Evolutionary conservation across 2,329 filamentous ascomycete genomes (phyloP).

Genomic region (Fusarium mexicanum): DNA sequence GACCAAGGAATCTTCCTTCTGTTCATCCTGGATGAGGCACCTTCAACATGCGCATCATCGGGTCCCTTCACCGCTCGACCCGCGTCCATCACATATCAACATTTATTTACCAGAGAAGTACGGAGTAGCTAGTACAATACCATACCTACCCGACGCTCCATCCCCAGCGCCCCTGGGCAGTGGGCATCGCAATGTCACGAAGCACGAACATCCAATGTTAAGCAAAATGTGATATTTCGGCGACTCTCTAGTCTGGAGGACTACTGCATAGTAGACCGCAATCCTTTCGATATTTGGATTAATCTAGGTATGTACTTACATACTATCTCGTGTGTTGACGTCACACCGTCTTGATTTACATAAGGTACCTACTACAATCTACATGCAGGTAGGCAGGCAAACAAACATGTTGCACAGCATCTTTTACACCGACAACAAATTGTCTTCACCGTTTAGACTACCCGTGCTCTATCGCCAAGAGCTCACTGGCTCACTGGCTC

Average conservation of each 20-base stretch:
- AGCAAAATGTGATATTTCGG: neutral
- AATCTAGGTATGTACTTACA: neutral
- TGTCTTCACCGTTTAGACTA: neutral
- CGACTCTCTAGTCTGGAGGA: neutral
- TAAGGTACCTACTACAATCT: neutral
- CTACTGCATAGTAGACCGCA: neutral
- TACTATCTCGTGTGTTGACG: neutral
- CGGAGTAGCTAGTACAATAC: neutral
- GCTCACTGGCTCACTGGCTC: constrained; percentile 33
- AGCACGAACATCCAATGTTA: neutral
- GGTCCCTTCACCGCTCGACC: constrained; percentile 14
- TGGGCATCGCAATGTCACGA: neutral
- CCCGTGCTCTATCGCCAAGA: constrained; percentile 38
- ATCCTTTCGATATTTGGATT: neutral
- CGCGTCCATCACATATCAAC: constrained; percentile 4
- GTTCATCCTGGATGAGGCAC: neutral
- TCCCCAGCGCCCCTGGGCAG: neutral
- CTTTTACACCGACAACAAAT: constrained; percentile 23
- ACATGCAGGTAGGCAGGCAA: neutral
- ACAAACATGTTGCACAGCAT: neutral
- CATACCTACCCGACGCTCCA: neutral
- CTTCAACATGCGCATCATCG: neutral
- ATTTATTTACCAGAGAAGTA: neutral
- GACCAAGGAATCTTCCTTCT: neutral
- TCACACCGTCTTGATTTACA: constrained; percentile 33